A percentile compares a stretch with the other conserved stretches of the same genome.
These are phyloP conservation scores for Moringa oleifera DNA, from an alignment of 345 rosid genomes.

Conservation along the genomic window DNA sequence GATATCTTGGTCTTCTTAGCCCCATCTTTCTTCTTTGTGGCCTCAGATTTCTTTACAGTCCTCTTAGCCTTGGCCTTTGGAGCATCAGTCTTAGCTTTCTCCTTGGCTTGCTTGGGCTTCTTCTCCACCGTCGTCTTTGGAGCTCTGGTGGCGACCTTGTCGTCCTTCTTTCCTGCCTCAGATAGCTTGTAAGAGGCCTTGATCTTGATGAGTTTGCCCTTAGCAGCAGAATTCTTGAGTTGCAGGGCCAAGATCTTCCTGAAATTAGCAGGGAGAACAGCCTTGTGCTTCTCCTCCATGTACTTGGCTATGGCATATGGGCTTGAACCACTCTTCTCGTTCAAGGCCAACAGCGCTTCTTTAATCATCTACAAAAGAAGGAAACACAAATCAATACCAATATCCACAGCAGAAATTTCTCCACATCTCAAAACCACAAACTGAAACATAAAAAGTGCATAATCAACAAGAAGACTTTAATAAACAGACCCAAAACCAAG, in stretches of 20 bases:
- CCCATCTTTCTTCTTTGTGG: conserved; percentile 21
- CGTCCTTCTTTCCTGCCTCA: conserved; percentile 23
- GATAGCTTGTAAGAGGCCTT: conserved; percentile 78
- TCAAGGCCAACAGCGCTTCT: conserved; percentile 58
- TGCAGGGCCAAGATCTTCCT: conserved; percentile 60
- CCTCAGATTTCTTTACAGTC: conserved; percentile 26
- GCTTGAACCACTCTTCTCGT: conserved; percentile 77
- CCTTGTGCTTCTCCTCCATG: conserved; percentile 74
- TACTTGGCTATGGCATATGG: conserved; percentile 75
- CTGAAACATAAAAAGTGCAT: background rate
- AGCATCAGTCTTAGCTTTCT: conserved; percentile 18
- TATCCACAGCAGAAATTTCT: background rate
- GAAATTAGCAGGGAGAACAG: conserved; percentile 58
- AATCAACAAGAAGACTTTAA: no score
- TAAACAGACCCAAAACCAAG: no score
- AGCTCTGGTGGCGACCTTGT: background rate
- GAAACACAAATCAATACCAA: background rate
- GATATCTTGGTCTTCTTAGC: conserved; percentile 25
- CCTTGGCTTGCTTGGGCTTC: conserved; percentile 1
- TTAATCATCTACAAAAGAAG: conserved; percentile 51
- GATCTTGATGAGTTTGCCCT: conserved; percentile 69
- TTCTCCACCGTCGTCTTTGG: conserved; percentile 2
- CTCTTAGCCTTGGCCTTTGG: conserved; percentile 8
- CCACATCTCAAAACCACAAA: background rate
- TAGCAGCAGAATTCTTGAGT: conserved; percentile 58